These are phyloP conservation scores for Pseudogymnoascus sp. DNA, from an alignment of 2,329 filamentous ascomycete genomes.

Conservation along the genomic window DNA sequence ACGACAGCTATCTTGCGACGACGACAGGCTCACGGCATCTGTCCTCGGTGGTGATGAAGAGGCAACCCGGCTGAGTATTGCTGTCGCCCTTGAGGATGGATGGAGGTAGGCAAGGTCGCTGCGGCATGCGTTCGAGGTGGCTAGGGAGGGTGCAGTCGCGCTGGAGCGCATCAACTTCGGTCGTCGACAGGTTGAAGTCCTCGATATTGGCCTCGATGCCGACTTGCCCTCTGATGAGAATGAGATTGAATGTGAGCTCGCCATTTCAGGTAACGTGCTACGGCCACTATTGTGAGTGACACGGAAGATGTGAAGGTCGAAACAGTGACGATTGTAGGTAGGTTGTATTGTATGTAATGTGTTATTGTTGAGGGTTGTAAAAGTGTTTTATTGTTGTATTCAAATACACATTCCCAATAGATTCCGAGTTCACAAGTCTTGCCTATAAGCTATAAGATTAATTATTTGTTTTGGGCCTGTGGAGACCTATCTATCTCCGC, in stretches of 20 bases:
- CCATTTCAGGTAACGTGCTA: slow-evolving; percentile 1
- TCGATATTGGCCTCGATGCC: slow-evolving; percentile 32
- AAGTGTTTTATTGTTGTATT: neutral
- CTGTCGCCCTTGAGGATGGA: slow-evolving; percentile 42
- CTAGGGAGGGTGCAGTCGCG: slow-evolving; percentile 50
- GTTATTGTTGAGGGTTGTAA: neutral
- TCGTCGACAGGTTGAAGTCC: slow-evolving; percentile 34
- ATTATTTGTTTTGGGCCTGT: slow-evolving; percentile 5
- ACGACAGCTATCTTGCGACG: neutral
- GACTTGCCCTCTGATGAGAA: slow-evolving; percentile 22
- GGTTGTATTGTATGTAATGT: neutral
- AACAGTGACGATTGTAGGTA: neutral
- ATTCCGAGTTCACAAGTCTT: neutral
- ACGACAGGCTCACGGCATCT: slow-evolving; percentile 13
- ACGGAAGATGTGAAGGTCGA: neutral
- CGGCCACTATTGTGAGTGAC: neutral
- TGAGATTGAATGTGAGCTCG: neutral
- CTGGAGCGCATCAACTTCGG: slow-evolving; percentile 46
- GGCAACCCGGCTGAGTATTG: slow-evolving; percentile 46
- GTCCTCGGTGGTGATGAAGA: slow-evolving; percentile 38
- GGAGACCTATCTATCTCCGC: slow-evolving; percentile 5
- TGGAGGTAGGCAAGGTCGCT: slow-evolving; percentile 42
- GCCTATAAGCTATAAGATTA: neutral
- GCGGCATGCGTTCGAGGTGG: slow-evolving; percentile 43
- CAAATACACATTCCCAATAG: neutral